These are phyloP conservation scores for Hyaloscypha finlandica DNA, from an alignment of 495 filamentous ascomycete genomes.

Conservation along the genomic window DNA sequence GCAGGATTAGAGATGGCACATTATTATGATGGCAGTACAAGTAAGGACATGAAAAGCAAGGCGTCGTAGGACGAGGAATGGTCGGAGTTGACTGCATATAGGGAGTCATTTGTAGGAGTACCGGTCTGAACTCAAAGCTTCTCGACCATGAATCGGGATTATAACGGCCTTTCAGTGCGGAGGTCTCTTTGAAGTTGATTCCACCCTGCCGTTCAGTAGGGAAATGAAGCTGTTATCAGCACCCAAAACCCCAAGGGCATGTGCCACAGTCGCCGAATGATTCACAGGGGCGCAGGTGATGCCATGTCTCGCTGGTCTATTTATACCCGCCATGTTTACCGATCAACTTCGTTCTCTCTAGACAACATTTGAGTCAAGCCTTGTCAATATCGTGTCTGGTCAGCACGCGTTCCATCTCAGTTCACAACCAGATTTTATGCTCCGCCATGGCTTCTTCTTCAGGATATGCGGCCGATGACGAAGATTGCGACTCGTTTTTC, in stretches of 20 bases:
- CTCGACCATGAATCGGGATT: too few relatives aligned
- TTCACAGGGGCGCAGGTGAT: background rate
- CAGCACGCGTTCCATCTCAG: background rate
- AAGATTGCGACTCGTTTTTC: background rate
- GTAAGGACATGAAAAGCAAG: slow-evolving; percentile 36
- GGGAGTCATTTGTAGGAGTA: slow-evolving; percentile 23
- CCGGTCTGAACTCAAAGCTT: background rate
- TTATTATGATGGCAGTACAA: slow-evolving; percentile 69
- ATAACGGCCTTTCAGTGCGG: too few relatives aligned
- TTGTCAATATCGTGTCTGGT: background rate
- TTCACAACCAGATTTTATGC: background rate
- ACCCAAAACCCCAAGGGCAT: too few relatives aligned
- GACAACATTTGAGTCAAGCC: background rate
- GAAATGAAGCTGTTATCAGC: too few relatives aligned
- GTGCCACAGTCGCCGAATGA: background rate
- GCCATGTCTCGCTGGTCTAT: background rate
- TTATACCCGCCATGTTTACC: background rate
- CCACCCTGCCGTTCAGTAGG: too few relatives aligned
- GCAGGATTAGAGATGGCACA: slow-evolving; percentile 97
- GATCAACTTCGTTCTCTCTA: background rate
- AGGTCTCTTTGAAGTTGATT: too few relatives aligned
- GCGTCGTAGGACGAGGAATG: slow-evolving; percentile 1
- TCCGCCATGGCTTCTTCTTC: background rate
- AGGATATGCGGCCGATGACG: background rate
- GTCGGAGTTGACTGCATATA: slow-evolving; percentile 32